A percentile compares a stretch with the other conserved stretches of the same genome.
phyloP scores from a whole-genome alignment of 768 basidiomycete genomes.

The Chiua virens region DNA sequence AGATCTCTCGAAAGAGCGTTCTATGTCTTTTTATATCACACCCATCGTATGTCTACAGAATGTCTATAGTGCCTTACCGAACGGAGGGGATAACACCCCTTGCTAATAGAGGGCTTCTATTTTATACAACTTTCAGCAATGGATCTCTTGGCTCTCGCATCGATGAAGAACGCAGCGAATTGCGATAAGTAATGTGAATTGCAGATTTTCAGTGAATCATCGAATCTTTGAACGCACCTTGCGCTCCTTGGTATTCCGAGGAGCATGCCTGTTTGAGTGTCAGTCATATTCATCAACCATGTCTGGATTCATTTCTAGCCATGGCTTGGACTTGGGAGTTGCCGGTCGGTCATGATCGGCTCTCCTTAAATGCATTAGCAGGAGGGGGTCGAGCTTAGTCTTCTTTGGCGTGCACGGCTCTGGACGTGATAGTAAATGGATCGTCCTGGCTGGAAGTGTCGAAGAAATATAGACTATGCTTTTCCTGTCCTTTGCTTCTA shows the following conservation, averaged over 20 bases:
- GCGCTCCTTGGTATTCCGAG: slow-evolving; percentile 73
- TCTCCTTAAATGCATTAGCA: slow-evolving; percentile 17
- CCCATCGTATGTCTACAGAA: slow-evolving; percentile 29
- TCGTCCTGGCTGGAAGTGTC: slow-evolving; percentile 38
- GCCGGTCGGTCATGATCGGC: slow-evolving; percentile 5
- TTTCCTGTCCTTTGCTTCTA: neutral
- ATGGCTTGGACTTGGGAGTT: slow-evolving; percentile 15
- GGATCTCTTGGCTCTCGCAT: slow-evolving; percentile 79
- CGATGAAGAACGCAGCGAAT: slow-evolving; percentile 81
- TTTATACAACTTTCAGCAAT: slow-evolving; percentile 50
- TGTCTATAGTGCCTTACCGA: neutral
- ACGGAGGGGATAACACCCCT: too few species aligned
- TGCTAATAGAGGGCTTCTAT: too few species aligned
- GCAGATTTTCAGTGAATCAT: slow-evolving; percentile 57
- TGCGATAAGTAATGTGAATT: slow-evolving; percentile 84
- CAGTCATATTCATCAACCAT: slow-evolving; percentile 53
- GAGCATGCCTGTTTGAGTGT: slow-evolving; percentile 80
- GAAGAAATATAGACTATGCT: neutral
- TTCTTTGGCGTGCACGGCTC: slow-evolving; percentile 9
- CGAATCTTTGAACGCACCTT: slow-evolving; percentile 83
- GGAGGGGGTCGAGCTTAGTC: neutral
- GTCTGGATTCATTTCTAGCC: too few species aligned
- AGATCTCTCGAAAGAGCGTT: slow-evolving; percentile 1
- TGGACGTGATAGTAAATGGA: slow-evolving; percentile 50
- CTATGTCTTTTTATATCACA: slow-evolving; percentile 6